Conservation (phyloP, 225 moss, liverwort and hornwort genomes). For the Asterella californica region DNA sequence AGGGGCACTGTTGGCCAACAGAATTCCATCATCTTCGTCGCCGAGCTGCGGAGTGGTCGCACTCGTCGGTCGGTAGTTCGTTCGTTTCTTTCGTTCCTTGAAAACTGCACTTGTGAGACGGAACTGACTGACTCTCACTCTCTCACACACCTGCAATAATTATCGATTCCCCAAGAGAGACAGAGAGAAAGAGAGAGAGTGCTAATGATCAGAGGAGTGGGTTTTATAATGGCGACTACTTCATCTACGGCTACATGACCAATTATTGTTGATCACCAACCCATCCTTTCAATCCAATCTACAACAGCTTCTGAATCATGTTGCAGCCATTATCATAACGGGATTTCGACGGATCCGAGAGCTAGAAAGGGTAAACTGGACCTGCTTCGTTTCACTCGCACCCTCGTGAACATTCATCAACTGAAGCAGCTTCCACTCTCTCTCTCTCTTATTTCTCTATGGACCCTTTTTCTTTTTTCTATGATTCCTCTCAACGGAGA, state of each 20-base stretch:
- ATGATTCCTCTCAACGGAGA: too few species aligned
- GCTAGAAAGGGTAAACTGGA: too few species aligned
- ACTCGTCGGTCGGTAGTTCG: background rate
- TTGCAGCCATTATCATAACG: too few species aligned
- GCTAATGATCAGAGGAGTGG: conserved; percentile 2
- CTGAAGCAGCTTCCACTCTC: too few species aligned
- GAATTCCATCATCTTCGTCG: background rate
- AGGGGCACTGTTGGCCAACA: background rate
- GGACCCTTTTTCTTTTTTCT: too few species aligned
- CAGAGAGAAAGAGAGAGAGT: too few species aligned
- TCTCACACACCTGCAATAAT: background rate
- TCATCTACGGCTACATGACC: background rate
- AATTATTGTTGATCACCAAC: background rate
- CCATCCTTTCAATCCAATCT: background rate
- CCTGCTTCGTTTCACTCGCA: too few species aligned
- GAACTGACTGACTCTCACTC: too few species aligned
- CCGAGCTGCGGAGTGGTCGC: background rate
- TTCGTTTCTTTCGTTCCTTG: background rate
- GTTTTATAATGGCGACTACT: conserved; percentile 1
- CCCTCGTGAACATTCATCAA: too few species aligned
- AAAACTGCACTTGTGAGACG: background rate
- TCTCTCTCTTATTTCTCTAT: too few species aligned
- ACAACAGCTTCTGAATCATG: too few species aligned
- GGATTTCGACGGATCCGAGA: background rate
- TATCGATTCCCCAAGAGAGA: background rate